Percentiles rank a stretch among this genome's conserved stretches.
phyloP scores from a whole-genome alignment of 2,329 filamentous ascomycete species.

The Aspergillus pseudonomiae region DNA sequence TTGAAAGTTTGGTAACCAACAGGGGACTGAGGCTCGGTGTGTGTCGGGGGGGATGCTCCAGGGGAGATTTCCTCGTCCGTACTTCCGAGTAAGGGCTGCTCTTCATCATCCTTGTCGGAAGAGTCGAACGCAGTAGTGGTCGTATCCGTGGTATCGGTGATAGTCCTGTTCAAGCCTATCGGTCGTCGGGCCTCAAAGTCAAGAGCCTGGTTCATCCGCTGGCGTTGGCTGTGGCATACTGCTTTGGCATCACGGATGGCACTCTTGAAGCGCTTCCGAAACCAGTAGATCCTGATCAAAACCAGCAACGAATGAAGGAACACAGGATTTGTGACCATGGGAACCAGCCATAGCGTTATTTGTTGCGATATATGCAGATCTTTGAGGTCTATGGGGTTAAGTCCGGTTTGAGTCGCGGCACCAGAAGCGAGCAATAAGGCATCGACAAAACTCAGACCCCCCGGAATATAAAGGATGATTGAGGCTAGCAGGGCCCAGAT shows the following conservation, averaged over 20 bases:
- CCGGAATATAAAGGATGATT: slow-evolving; percentile 67
- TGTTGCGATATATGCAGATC: slow-evolving; percentile 70
- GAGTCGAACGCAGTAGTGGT: slow-evolving; percentile 30
- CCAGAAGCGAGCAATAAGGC: slow-evolving; percentile 82
- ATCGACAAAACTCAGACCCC: slow-evolving; percentile 74
- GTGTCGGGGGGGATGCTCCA: neutral
- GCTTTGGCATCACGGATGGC: slow-evolving; percentile 71
- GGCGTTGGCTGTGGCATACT: slow-evolving; percentile 59
- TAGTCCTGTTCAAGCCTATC: slow-evolving; percentile 3
- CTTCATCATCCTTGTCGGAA: slow-evolving; percentile 7
- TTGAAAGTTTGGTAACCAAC: slow-evolving; percentile 12
- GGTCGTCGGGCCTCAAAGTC: slow-evolving; percentile 4
- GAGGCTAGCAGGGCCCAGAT: slow-evolving; percentile 72
- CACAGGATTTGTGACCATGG: slow-evolving; percentile 78
- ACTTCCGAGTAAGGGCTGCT: slow-evolving; percentile 7
- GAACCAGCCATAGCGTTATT: slow-evolving; percentile 67
- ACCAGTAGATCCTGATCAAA: slow-evolving; percentile 90
- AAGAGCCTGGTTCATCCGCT: slow-evolving; percentile 27
- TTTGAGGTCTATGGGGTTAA: slow-evolving; percentile 75
- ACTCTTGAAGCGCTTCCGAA: slow-evolving; percentile 87
- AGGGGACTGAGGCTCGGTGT: neutral
- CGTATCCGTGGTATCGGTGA: slow-evolving; percentile 7
- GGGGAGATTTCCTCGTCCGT: neutral
- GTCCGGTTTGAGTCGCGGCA: slow-evolving; percentile 82
- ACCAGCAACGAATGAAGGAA: slow-evolving; percentile 82